These are phyloP conservation scores for Sonneratia caseolaris DNA, from an alignment of 345 rosid species.

Conservation along the genomic window DNA sequence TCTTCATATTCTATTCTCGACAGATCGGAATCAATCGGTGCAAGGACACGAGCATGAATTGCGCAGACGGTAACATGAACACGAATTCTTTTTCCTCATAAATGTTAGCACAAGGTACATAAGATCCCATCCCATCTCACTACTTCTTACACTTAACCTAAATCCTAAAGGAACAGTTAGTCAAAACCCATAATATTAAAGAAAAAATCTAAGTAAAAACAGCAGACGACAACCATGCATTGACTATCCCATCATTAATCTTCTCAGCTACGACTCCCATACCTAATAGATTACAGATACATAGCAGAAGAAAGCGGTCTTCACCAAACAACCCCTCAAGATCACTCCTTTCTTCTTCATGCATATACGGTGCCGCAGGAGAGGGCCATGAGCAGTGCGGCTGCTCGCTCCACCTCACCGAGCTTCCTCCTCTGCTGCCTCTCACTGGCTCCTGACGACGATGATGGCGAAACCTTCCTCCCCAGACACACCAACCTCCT, in stretches of 20 bases:
- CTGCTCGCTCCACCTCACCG: constrained; percentile 92
- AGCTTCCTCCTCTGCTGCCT: constrained; percentile 42
- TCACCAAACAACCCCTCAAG: not conserved
- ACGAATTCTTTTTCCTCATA: too few species aligned
- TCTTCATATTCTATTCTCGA: too few species aligned
- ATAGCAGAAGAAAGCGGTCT: too few species aligned
- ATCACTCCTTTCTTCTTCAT: constrained; percentile 1
- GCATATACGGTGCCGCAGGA: constrained; percentile 72
- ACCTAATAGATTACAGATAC: not conserved
- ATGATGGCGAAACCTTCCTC: constrained; percentile 34
- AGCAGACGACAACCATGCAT: not conserved
- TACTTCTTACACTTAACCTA: not conserved
- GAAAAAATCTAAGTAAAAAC: not conserved
- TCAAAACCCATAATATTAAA: not conserved
- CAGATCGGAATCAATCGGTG: too few species aligned
- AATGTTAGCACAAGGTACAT: not conserved
- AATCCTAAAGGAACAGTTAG: not conserved
- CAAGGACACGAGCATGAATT: too few species aligned
- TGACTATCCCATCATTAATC: not conserved
- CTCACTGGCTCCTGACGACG: constrained; percentile 17
- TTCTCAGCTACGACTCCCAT: not conserved
- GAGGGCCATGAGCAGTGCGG: constrained; percentile 77
- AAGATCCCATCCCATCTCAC: not conserved
- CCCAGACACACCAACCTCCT: constrained; percentile 46
- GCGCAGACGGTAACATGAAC: too few species aligned